Base-by-base conservation (phyloP, 768 basidiomycete genomes). In the Sarcodon sp. region DNA sequence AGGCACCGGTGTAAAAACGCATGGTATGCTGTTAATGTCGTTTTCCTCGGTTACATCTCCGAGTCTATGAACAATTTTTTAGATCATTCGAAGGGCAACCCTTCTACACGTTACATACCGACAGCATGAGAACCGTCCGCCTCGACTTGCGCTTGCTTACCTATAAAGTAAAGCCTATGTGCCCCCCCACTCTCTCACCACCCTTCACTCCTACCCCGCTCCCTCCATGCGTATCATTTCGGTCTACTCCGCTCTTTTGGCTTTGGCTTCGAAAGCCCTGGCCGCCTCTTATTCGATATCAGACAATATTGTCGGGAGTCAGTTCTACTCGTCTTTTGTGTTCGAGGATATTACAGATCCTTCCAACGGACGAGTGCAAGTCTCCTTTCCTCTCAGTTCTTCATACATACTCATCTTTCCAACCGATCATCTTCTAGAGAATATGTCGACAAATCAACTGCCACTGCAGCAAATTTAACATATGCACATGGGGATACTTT, bases 331-430 rank as follows among this genome's bases (percentile, higher is more conserved):
- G n/a, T 59, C 66, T 8, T 83, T 83, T 55, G 51, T 57, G 4
- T 70, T 69, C 54, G 55, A 77, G 54, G 65, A 66, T 16, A 71
- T 75, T 36, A 12, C 72, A 1, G 82, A 83, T 55, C 80, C 81
- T 4, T 82, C 81, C 6, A 67, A 80, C 52, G 81, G 81, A 31
- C 68, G 80, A 46, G 82, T 85, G 81, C 80, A 59, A 55, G 75
- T 41, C 11, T 43, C 38, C 10, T 36, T 44, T 39, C 10, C 27
- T 37, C n/a, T 7, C 0, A 21, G 15, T 21, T 38, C 13, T 10
- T 35, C 33, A 35, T 27, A 27, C 21, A 2, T 27, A 11, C 18
- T 16, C 34, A 7, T n/a, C 3, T 35, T 50, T 8, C 44, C 47
- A 7, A 16, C 37, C n/a, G 9, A 10, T 18, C 5, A 6, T 16